Evolutionary conservation across 306 rosid genomes (phyloP).

Genomic region (Coriaria nepalensis): DNA sequence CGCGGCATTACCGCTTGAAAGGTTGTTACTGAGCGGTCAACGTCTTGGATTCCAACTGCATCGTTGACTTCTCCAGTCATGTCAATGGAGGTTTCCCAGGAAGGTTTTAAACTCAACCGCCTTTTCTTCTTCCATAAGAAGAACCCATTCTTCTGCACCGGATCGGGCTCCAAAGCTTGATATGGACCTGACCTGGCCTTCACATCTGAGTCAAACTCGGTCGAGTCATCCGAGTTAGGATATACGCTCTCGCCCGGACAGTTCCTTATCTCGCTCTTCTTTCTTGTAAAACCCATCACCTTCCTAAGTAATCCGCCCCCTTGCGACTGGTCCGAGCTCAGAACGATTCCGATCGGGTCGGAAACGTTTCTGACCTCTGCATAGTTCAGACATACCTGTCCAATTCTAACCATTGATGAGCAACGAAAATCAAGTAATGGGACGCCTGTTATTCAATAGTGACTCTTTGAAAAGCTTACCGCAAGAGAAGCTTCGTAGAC

Average conservation of each 20-base stretch:
- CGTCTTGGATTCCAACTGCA: neutral
- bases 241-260: conserved; percentile 3
- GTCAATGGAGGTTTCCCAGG: conserved; percentile 13
- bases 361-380: conserved; percentile 20
- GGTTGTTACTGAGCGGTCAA: neutral
- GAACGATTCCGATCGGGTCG: conserved; percentile 11
- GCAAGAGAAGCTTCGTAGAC: conserved; percentile 36
- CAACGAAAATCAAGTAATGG: neutral
- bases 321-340: conserved; percentile 14
- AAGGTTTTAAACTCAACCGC: conserved; percentile 15
- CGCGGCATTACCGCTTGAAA: neutral
- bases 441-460: too few relatives aligned
- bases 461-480: conserved; percentile 20
- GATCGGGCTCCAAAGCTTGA: conserved; percentile 13
- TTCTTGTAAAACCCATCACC: conserved; percentile 21
- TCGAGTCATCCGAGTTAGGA: conserved; percentile 23
- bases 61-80: conserved; percentile 4
- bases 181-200: conserved; percentile 8
- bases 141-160: conserved; percentile 12
- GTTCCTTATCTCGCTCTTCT: conserved; percentile 16
- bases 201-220: conserved; percentile 24
- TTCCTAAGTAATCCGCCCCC: conserved; percentile 12
- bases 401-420: neutral
- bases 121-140: conserved; percentile 23
- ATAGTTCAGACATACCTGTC: conserved; percentile 35